Conservation (phyloP, 192 early-diverging fungal genomes). For the Backusella luteola region DNA sequence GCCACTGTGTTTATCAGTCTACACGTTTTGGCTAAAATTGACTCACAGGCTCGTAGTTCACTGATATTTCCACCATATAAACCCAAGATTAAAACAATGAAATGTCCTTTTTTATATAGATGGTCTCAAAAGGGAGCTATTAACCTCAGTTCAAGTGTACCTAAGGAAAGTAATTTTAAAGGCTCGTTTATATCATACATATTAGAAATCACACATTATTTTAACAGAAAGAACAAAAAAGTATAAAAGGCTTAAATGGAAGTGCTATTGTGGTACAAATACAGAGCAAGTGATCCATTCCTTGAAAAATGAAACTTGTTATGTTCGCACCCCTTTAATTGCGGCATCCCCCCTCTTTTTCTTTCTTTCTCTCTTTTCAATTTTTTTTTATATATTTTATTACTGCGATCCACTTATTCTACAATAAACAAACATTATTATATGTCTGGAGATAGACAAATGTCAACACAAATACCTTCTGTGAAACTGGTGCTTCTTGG, state of each 20-base stretch:
- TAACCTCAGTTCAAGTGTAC: no score
- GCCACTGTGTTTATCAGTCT: no score
- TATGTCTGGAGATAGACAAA: neutral
- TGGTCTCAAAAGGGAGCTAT: no score
- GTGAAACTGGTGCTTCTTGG: constrained; percentile 95
- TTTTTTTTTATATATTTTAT: neutral
- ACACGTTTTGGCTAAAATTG: no score
- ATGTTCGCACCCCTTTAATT: neutral
- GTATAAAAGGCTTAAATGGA: neutral
- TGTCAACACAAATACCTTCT: constrained; percentile 73
- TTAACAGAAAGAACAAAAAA: neutral
- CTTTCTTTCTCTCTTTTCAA: neutral
- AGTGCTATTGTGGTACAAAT: neutral
- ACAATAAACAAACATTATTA: neutral
- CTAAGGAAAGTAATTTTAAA: neutral
- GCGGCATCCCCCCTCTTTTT: neutral
- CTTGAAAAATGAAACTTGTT: neutral
- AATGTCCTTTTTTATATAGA: neutral
- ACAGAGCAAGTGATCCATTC: neutral
- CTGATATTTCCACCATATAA: neutral
- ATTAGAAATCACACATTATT: neutral
- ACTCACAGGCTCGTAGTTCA: no score
- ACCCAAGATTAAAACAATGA: neutral
- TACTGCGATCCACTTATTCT: neutral
- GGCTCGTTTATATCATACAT: neutral